A percentile compares a stretch with the other conserved stretches of the same genome.
phyloP scores from a whole-genome alignment of 1,284 basidiomycete species.

The Melampsora americana region DNA sequence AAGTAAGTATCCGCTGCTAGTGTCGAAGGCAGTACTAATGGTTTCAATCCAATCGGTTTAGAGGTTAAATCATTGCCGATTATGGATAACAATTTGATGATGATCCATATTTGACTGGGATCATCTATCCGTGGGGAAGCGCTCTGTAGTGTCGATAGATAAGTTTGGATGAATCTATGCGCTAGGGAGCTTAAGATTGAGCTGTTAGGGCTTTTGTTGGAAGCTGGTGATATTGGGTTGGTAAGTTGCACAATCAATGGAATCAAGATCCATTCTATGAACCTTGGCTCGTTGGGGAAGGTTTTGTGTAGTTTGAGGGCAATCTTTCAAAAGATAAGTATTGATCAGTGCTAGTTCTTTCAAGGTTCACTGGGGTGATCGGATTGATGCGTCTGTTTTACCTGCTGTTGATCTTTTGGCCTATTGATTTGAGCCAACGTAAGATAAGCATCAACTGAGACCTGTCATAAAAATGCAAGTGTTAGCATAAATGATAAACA shows the following conservation, averaged over 20 bases:
- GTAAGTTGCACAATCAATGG: slow-evolving; percentile 23
- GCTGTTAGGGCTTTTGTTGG: slow-evolving; percentile 12
- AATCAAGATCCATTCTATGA: slow-evolving; percentile 26
- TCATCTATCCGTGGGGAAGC: slow-evolving; percentile 9
- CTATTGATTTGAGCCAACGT: slow-evolving; percentile 2
- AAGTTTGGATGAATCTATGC: slow-evolving; percentile 35
- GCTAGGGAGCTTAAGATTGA: slow-evolving; percentile 33
- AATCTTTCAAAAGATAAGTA: slow-evolving; percentile 7
- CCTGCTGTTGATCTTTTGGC: slow-evolving; percentile 2
- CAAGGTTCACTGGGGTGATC: neutral
- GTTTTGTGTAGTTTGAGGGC: slow-evolving; percentile 37
- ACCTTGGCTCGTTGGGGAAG: slow-evolving; percentile 27
- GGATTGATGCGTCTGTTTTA: neutral
- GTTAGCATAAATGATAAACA: neutral
- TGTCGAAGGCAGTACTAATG: too few relatives aligned
- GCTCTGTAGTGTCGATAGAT: neutral
- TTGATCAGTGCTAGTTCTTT: neutral
- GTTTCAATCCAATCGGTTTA: too few relatives aligned
- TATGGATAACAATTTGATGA: slow-evolving; percentile 32
- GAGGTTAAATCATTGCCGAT: slow-evolving; percentile 5
- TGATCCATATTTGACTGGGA: slow-evolving; percentile 31
- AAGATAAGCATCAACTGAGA: neutral
- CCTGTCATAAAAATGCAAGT: neutral
- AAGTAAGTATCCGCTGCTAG: neutral
- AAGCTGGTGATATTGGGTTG: slow-evolving; percentile 3